Conservation (phyloP, 495 filamentous ascomycete genomes). For the Podospora anserina region DNA sequence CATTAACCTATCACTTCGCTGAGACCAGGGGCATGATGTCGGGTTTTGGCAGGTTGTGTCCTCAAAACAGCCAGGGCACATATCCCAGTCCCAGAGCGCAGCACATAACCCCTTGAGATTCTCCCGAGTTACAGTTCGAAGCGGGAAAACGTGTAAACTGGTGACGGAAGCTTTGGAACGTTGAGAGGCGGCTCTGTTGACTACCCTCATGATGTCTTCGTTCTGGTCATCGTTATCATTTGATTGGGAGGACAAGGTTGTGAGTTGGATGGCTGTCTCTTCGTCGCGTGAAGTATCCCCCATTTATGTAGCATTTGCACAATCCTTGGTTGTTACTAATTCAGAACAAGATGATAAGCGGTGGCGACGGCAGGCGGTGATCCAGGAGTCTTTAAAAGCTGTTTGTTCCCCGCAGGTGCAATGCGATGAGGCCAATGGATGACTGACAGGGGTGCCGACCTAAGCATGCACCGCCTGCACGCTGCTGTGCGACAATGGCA, state of each 20-base stretch:
- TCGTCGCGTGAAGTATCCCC: neutral
- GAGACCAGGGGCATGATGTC: slow-evolving; percentile 16
- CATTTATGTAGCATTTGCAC: too few species aligned
- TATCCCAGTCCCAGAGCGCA: slow-evolving; percentile 31
- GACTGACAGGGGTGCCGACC: neutral
- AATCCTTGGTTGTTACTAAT: neutral
- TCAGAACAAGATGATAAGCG: neutral
- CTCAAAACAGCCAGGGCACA: slow-evolving; percentile 23
- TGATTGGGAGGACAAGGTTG: neutral
- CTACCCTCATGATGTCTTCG: neutral
- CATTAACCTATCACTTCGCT: slow-evolving; percentile 19
- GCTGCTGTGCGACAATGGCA: neutral
- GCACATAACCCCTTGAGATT: neutral
- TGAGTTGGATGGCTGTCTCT: neutral
- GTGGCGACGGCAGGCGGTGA: neutral
- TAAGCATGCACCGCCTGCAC: neutral
- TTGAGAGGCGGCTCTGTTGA: neutral
- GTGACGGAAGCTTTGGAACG: neutral
- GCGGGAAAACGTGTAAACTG: neutral
- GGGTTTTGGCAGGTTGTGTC: neutral
- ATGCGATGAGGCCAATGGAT: neutral
- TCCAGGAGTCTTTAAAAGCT: neutral
- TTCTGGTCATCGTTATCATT: neutral
- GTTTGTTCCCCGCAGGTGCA: neutral
- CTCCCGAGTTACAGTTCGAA: neutral